Base-by-base conservation (phyloP, 352 stramenopile species). In the Globisporangium barbulae region DNA sequence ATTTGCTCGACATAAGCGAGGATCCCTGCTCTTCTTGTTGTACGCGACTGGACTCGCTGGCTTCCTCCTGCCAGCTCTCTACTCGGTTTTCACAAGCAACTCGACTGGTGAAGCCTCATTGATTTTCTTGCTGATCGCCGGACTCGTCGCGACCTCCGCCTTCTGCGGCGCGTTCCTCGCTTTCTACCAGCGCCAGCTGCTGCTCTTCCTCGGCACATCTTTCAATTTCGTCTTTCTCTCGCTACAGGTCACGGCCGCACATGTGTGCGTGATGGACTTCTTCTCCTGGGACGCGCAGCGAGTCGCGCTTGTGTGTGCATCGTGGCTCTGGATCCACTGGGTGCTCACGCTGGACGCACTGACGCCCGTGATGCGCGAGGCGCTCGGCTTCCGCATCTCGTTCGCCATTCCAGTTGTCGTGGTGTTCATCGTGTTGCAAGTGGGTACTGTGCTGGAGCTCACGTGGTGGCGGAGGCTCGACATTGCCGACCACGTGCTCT, bases 141-240 rank as follows among this genome's bases (percentile, higher is more conserved):
- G 41, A 6, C 5, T 48, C 17, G 41, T 22, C 41, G 41, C 41
- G 17, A 22, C 41, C 17, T 48, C 2, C 17, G 15, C 5, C 41
- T 48, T 48, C 41, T 48, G 41, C 17, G 7, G 41, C 41, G 15
- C 41, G 41, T 48, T 48, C 17, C 17, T 48, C 41, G 17, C 41
- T 5, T 48, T 3, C 37, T 42, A 13, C 9, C 39, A 45, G 39
- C 39, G 39, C 39, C 39, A 45, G 39, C 15, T 45, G 39, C 15
- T 45, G 10, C 10, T n/a, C 10, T 45, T 45, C 13, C 3, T 53
- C 48, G 35, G 48, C 48, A 35, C 30, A n/a, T 73, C 67, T 0
- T 73, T 76, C 30, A 67, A 76, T 30, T 64, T 73, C 13, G 2
- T 63, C 19, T 74, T 73, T 44, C 28, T 69, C 17, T 63, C 55